Percentiles rank a stretch among this genome's conserved stretches.
These are phyloP conservation scores for Fusarium sp. DNA, from an alignment of 2,329 filamentous ascomycete species.

Conservation along the genomic window DNA sequence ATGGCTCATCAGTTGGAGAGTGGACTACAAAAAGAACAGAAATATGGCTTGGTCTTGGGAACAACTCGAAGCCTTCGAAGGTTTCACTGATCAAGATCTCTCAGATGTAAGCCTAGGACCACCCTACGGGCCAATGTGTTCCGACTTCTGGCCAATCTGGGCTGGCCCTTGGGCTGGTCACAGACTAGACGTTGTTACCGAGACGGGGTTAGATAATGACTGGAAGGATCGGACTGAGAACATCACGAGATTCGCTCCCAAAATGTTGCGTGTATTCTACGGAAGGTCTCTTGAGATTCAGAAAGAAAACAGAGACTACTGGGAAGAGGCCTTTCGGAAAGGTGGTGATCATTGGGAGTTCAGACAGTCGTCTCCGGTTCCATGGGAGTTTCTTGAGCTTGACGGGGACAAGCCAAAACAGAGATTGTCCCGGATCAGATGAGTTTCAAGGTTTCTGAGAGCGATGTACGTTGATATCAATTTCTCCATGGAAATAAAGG, in stretches of 20 bases:
- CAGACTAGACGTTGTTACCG: slow-evolving; percentile 5
- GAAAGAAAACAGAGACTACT: background rate
- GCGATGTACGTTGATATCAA: fast-evolving
- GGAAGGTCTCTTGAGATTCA: background rate
- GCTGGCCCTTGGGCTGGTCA: slow-evolving; percentile 9
- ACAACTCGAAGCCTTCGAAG: background rate
- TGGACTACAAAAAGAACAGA: fast-evolving
- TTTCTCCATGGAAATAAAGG: fast-evolving
- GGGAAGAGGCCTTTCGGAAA: background rate
- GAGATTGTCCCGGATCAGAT: fast-evolving
- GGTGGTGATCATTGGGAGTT: background rate
- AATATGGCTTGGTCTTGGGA: background rate
- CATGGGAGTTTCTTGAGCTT: background rate
- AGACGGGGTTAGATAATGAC: background rate
- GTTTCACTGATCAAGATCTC: background rate
- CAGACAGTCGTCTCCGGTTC: no score
- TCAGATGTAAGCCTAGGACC: background rate
- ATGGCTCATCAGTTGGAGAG: slow-evolving; percentile 24
- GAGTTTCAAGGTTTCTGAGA: fast-evolving
- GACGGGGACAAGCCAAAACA: background rate
- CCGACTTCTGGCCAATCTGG: slow-evolving; percentile 3
- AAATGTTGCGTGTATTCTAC: slow-evolving; percentile 4
- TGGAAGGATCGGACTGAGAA: slow-evolving; percentile 10
- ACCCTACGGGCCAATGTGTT: background rate
- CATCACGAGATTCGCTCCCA: background rate